Evolutionary conservation across 164 flowering plant species (phyloP).

Genomic region (Aristolochia californica): DNA sequence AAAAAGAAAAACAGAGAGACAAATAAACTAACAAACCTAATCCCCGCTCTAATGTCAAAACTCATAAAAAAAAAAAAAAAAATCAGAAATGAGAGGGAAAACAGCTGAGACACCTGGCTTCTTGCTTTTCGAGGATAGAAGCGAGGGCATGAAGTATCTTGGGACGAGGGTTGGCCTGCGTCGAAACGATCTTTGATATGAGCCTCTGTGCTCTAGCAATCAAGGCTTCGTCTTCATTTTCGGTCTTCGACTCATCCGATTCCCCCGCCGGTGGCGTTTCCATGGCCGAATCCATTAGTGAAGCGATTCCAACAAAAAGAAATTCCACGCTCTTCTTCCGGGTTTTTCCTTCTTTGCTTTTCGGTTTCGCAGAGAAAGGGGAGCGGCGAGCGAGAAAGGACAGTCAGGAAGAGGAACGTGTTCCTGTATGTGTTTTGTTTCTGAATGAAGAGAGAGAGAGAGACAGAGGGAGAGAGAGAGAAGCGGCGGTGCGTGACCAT

Average conservation of each 20-base stretch:
- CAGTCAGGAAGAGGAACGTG: neutral
- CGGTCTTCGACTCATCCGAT: slow-evolving; percentile 11
- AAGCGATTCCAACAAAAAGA: neutral
- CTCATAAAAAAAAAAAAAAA: too few relatives aligned
- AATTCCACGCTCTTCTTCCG: too few relatives aligned
- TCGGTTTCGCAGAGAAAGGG: neutral
- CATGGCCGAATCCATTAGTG: slow-evolving; percentile 5
- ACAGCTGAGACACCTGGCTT: slow-evolving; percentile 38
- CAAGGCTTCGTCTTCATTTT: slow-evolving; percentile 20
- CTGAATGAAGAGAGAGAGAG: neutral
- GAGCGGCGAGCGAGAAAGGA: neutral
- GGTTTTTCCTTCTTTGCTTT: too few relatives aligned
- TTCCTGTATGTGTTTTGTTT: neutral
- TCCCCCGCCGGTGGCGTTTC: slow-evolving; percentile 7
- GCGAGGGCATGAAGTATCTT: slow-evolving; percentile 66
- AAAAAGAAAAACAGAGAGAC: too few relatives aligned
- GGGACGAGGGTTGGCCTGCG: slow-evolving; percentile 55
- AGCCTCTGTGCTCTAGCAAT: slow-evolving; percentile 32
- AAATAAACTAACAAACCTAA: too few relatives aligned
- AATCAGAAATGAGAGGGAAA: neutral
- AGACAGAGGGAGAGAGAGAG: neutral
- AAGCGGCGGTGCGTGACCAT: too few relatives aligned
- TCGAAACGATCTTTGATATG: slow-evolving; percentile 38
- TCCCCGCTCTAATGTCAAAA: too few relatives aligned
- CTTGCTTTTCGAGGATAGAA: slow-evolving; percentile 69